These are phyloP conservation scores for Sarcomyxa edulis DNA, from an alignment of 768 basidiomycete species.

Conservation along the genomic window DNA sequence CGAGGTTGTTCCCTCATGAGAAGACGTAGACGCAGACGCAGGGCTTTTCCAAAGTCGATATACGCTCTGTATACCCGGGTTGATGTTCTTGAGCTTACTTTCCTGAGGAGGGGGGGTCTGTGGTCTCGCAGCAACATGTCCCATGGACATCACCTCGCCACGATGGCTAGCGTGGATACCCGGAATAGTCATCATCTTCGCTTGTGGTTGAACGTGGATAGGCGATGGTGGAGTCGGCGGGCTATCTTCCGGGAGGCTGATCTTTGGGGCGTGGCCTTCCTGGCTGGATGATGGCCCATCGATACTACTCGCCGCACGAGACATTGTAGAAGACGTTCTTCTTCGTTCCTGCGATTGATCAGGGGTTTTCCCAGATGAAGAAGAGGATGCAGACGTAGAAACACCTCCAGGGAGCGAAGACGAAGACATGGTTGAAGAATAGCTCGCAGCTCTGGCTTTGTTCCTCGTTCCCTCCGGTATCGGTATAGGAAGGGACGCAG, in stretches of 20 bases:
- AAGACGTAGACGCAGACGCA: too few species aligned
- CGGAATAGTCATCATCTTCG: slow-evolving; percentile 81
- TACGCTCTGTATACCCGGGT: slow-evolving; percentile 59
- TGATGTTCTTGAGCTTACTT: slow-evolving; percentile 37
- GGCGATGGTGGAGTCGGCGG: slow-evolving; percentile 23
- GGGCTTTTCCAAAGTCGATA: slow-evolving; percentile 75
- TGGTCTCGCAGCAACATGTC: slow-evolving; percentile 54
- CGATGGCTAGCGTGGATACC: slow-evolving; percentile 82
- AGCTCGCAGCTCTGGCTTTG: background rate
- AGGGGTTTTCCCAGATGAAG: background rate
- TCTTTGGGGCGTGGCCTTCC: background rate
- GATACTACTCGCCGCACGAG: slow-evolving; percentile 18
- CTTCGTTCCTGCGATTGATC: background rate
- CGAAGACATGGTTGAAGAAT: background rate
- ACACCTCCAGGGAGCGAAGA: background rate
- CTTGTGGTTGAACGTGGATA: slow-evolving; percentile 62
- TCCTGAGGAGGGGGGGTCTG: slow-evolving; percentile 24
- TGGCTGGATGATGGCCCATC: slow-evolving; percentile 28
- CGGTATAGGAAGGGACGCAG: slow-evolving; percentile 14
- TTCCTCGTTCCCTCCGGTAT: slow-evolving; percentile 12
- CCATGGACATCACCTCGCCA: slow-evolving; percentile 85
- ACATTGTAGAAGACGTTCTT: background rate
- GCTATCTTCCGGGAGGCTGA: slow-evolving; percentile 11
- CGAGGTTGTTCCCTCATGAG: too few species aligned
- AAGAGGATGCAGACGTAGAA: background rate